Percentiles rank a stretch among this genome's conserved stretches.
Evolutionary conservation across 306 rosid species (phyloP).

Genomic region (Medicago truncatula): MtrunA17r5.0-ANR NC_053045.1:57452001-57452500

Average conservation of each 20-base stretch:
- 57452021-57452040: slow-evolving; percentile 92
- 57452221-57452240: slow-evolving; percentile 94
- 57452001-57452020: slow-evolving; percentile 91
- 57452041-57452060: slow-evolving; percentile 87
- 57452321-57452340: slow-evolving; percentile 57
- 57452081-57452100: slow-evolving; percentile 34
- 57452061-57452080: slow-evolving; percentile 39
- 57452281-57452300: slow-evolving; percentile 68
- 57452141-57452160: slow-evolving; percentile 98
- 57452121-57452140: slow-evolving; percentile 98
- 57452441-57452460: slow-evolving; percentile 97
- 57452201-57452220: slow-evolving; percentile 91
- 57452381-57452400: slow-evolving; percentile 67
- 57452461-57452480: slow-evolving; percentile 67
- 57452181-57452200: slow-evolving; percentile 94
- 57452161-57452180: slow-evolving; percentile 89
- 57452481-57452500: slow-evolving; percentile 47
- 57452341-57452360: slow-evolving; percentile 49
- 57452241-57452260: slow-evolving; percentile 91
- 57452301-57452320: slow-evolving; percentile 52
- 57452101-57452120: slow-evolving; percentile 39
- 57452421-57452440: slow-evolving; percentile 91
- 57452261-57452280: slow-evolving; percentile 89
- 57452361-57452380: slow-evolving; percentile 55
- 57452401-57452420: slow-evolving; percentile 59